Evolutionary conservation across 495 filamentous ascomycete species (phyloP).

Genomic region (Podospora comata): DNA sequence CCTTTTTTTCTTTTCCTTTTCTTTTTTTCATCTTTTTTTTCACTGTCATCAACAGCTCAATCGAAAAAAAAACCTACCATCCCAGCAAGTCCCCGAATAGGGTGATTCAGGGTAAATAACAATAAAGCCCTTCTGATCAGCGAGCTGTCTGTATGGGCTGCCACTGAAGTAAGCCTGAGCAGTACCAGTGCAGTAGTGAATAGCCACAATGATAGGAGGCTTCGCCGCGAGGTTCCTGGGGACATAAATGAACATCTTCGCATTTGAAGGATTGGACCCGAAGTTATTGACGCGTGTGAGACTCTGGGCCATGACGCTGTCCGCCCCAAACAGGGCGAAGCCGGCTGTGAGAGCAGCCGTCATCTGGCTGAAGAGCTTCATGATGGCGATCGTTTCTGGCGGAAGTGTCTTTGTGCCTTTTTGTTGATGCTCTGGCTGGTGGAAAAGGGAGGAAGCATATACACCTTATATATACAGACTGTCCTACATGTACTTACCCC

Average conservation of each 20-base stretch:
- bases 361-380: slow-evolving; percentile 16
- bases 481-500: not conserved
- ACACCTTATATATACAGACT: slow-evolving; percentile 6
- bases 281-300: slow-evolving; percentile 37
- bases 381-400: not conserved
- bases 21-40: not conserved
- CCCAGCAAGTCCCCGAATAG: slow-evolving; percentile 50
- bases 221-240: slow-evolving; percentile 49
- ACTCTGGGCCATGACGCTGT: slow-evolving; percentile 6
- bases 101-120: slow-evolving; percentile 46
- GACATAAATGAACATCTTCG: slow-evolving; percentile 56
- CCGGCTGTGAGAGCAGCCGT: slow-evolving; percentile 15
- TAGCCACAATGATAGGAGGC: slow-evolving; percentile 54
- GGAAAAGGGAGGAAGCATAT: not conserved
- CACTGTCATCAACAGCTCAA: too few species aligned
- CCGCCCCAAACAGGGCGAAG: slow-evolving; percentile 16
- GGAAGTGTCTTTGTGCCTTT: not conserved
- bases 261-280: slow-evolving; percentile 43
- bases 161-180: slow-evolving; percentile 30
- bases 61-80: slow-evolving; percentile 29
- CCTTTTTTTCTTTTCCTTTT: not conserved
- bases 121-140: slow-evolving; percentile 50
- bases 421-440: not conserved
- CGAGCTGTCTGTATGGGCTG: slow-evolving; percentile 28
- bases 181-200: slow-evolving; percentile 48